Base-by-base conservation (phyloP, 306 rosid genomes). In the Biancaea sappan region DNA sequence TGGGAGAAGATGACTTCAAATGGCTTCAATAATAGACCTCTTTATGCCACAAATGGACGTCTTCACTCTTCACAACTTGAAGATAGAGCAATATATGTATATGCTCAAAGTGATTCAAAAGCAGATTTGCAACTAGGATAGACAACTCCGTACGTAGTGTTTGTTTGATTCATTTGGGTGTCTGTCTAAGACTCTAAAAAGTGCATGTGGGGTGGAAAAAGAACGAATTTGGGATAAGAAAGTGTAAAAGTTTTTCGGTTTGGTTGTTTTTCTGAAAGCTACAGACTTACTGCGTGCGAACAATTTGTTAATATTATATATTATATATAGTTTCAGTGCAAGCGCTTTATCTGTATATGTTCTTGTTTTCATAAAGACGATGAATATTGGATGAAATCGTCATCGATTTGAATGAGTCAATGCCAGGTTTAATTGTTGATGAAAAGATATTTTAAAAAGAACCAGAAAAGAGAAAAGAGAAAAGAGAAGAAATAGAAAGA, bases 21-120 rank as follows among this genome's bases (percentile, higher is more conserved):
- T 83, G 83, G 78, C 62, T 70, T 80, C 90, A 88, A 83, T 81
- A 72, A 88, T 83, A 62, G 84, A 79, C 77, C 34, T 56, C 84
- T 76, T 73, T 63, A 79, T 78, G 41, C 59, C 78, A 60, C 2
- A 73, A 71, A 57, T 60, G 61, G 81, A 81, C 44, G 79, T 64
- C 69, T 71, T 76, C 65, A 72, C 81, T 64, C 69, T 71, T 76
- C 65, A 72, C 81, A 74, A 58, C 34, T 75, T 65, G 82, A 77
- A 66, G 71, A 70, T 54, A 72, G n/a, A 80, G 2, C 16, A 41
- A 41, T 41, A 74, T 73, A 46, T 41, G 69, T 73, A 46, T 4
- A 74, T 74, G 59, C 19, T 53, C 53, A 73, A 67, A 80, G 66
- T 47, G 34, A n/a, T n/a, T n/a, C n/a, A n/a, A 56, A 69, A 69